Conservation (phyloP, 257 asterid species). For the Avicennia marina region DNA sequence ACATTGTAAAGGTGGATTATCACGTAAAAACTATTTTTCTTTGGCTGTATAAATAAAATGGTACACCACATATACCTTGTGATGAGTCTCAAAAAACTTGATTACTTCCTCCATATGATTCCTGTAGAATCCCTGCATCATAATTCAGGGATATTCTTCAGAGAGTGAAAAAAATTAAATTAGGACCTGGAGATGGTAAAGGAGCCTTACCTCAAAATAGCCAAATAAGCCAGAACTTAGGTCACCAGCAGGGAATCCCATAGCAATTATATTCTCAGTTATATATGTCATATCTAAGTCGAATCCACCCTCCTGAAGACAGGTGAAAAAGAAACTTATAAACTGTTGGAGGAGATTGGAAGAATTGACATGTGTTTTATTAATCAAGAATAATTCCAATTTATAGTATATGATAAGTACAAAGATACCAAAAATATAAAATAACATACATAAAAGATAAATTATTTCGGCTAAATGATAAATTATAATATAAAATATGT, state of each 20-base stretch:
- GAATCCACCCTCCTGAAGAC: slow-evolving; percentile 82
- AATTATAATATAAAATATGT: too few relatives aligned
- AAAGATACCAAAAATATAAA: too few relatives aligned
- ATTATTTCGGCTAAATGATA: too few relatives aligned
- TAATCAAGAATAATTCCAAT: too few relatives aligned
- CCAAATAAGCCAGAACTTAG: slow-evolving; percentile 96
- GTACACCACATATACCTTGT: slow-evolving; percentile 45
- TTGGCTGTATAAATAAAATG: slow-evolving; percentile 5
- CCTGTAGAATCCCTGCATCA: slow-evolving; percentile 78
- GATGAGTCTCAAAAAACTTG: slow-evolving; percentile 94
- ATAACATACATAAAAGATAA: too few relatives aligned
- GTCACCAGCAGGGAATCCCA: slow-evolving; percentile 99
- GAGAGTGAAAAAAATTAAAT: slow-evolving; percentile 6
- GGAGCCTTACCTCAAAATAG: slow-evolving; percentile 75
- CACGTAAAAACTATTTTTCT: slow-evolving; percentile 3
- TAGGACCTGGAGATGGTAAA: slow-evolving; percentile 13
- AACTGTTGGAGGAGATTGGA: too few relatives aligned
- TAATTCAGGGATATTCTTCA: slow-evolving; percentile 20
- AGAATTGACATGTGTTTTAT: too few relatives aligned
- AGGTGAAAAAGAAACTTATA: slow-evolving; percentile 16
- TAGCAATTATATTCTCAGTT: slow-evolving; percentile 90
- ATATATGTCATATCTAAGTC: slow-evolving; percentile 99
- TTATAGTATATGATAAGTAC: too few relatives aligned
- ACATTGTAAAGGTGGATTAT: slow-evolving; percentile 16
- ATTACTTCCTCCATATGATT: slow-evolving; percentile 99